These are phyloP conservation scores for Periconia sp. DNA, from an alignment of 2,329 filamentous ascomycete genomes.

Conservation along the genomic window DNA sequence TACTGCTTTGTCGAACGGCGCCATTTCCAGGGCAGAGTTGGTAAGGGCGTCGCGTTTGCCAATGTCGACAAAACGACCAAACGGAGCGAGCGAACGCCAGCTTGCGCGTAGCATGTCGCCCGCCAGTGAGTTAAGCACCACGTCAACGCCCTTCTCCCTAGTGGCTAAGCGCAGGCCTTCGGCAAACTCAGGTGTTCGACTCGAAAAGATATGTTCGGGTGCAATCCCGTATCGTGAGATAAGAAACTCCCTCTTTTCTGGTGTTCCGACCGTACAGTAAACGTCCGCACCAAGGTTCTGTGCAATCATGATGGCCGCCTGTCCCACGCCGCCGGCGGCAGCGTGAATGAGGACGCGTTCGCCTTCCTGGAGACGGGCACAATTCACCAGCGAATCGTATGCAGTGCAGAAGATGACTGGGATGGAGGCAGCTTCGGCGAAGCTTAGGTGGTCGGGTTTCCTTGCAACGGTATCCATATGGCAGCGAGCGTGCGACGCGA, in stretches of 20 bases:
- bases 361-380: slow-evolving; percentile 23
- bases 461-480: neutral
- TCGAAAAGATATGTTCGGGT: slow-evolving; percentile 35
- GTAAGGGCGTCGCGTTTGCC: slow-evolving; percentile 9
- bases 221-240: slow-evolving; percentile 20
- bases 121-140: slow-evolving; percentile 35
- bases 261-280: slow-evolving; percentile 17
- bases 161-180: slow-evolving; percentile 25
- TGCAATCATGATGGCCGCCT: slow-evolving; percentile 25
- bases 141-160: slow-evolving; percentile 32
- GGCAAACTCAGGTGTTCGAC: slow-evolving; percentile 29
- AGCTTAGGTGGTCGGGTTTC: slow-evolving; percentile 8
- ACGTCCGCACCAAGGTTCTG: slow-evolving; percentile 17
- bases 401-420: slow-evolving; percentile 14
- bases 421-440: slow-evolving; percentile 14
- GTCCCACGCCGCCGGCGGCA: slow-evolving; percentile 24
- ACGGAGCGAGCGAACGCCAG: slow-evolving; percentile 29
- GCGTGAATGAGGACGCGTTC: slow-evolving; percentile 32
- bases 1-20: neutral
- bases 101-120: slow-evolving; percentile 26
- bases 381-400: slow-evolving; percentile 21
- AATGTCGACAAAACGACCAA: slow-evolving; percentile 34
- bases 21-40: neutral
- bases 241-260: slow-evolving; percentile 2
- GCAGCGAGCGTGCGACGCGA: neutral